Base-by-base conservation (phyloP, 129 eudicot species). In the Dittrichia graveolens region DNA sequence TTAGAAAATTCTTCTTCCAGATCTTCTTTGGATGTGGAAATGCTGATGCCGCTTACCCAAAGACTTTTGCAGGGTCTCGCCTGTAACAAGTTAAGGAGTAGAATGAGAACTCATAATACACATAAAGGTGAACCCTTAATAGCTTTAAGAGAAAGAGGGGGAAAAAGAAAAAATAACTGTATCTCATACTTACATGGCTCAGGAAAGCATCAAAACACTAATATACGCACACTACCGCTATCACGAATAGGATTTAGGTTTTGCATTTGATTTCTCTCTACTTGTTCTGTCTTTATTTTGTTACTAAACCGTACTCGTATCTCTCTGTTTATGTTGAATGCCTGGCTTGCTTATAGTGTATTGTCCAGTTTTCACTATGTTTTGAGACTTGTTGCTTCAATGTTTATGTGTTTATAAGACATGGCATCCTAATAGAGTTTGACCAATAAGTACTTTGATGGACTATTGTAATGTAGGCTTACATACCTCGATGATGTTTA, bases 21-120 rank as follows among this genome's bases (percentile, higher is more conserved):
- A 59, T 81, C 88, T 81, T 94, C 96, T 79, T 78, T 90, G 41
- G 93, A 69, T 64, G 83, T 76, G 53, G 97, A 82, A 65, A 65
- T 74, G 83, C 86, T 78, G 64, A 94, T 82, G 59, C 97, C 97
- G 58, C 96, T 85, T 37, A 90, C 93, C 98, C 98, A 94, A 72
- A 94, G 84, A 75, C 84, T 86, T 72, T 88, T 90, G 76, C 93
- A 94, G 53, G 92, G 97, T 65, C 79, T 90, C 69, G 98, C 97
- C 98, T 94, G 95, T 69, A 83, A 74, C n/a, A 39, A 68, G 48
- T 57, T 59, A 48, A 61, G 47, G 34, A 77, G 46, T 77, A 56
- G 16, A 60, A 70, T 80, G 19, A 80, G 84, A 53, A 45, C 67
- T 63, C 74, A 42, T 60, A 59, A 43, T 66, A 47, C 39, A 15